Conservation (phyloP, 257 asterid species). For the Solanum piurae region DNA sequence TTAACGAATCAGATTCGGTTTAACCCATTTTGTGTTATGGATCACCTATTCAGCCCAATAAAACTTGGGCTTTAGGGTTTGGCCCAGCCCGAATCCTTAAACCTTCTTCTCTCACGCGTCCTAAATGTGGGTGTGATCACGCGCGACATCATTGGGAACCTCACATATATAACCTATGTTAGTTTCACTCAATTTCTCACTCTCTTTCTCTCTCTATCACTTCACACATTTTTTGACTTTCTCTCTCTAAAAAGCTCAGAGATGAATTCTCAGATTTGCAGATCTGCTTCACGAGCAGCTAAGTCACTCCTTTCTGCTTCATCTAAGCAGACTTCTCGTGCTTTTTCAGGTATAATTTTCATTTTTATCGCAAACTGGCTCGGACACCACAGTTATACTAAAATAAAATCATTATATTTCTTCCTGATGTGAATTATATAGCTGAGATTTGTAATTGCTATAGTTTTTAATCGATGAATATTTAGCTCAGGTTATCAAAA, state of each 20-base stretch:
- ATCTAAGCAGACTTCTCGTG: slow-evolving; percentile 62
- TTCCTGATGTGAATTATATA: not conserved
- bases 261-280: slow-evolving; percentile 81
- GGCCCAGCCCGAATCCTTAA: not conserved
- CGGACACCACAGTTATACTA: no score
- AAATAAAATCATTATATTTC: not conserved
- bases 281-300: slow-evolving; percentile 54
- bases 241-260: not conserved
- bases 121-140: not conserved
- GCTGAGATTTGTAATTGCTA: not conserved
- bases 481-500: not conserved
- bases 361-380: not conserved
- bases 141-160: not conserved
- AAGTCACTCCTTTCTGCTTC: slow-evolving; percentile 61
- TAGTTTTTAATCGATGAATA: not conserved
- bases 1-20: not conserved
- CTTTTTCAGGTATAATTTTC: slow-evolving; percentile 52
- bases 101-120: not conserved
- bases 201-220: not conserved
- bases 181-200: not conserved
- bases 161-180: not conserved
- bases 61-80: not conserved
- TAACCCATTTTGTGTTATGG: not conserved
- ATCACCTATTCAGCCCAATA: not conserved
- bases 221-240: not conserved